phyloP scores from a whole-genome alignment of 495 filamentous ascomycete species.

The Chaetomium cochliodes region DNA sequence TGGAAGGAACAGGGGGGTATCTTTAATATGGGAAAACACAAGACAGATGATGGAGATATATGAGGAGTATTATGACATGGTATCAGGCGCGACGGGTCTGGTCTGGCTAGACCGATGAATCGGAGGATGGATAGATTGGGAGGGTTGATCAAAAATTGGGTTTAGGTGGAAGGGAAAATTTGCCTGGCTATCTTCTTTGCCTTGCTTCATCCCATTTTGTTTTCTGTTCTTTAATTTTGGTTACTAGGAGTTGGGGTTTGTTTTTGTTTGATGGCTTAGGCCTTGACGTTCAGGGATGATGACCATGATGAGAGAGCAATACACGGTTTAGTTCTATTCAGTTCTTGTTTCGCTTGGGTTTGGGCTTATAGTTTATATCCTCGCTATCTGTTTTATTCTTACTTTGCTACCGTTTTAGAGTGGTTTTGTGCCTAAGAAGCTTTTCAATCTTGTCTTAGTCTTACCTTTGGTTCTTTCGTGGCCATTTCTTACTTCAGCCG shows the following conservation, averaged over 20 bases:
- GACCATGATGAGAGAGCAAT: constrained; percentile 14
- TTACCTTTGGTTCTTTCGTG: too few species aligned
- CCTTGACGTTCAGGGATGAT: constrained; percentile 8
- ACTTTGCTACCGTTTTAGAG: neutral
- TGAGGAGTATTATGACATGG: neutral
- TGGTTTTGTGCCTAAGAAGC: neutral
- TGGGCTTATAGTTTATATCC: neutral
- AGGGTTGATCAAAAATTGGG: neutral
- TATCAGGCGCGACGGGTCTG: neutral
- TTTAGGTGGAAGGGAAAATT: neutral
- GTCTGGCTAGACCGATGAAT: neutral
- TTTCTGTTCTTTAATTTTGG: neutral
- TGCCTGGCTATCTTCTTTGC: neutral
- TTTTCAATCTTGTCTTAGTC: neutral
- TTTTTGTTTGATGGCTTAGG: neutral
- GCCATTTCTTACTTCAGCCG: neutral
- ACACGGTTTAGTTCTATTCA: neutral
- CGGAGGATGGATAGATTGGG: neutral
- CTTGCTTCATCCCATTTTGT: neutral
- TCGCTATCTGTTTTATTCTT: neutral
- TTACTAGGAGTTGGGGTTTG: neutral
- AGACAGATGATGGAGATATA: neutral
- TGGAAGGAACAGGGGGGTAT: constrained; percentile 21
- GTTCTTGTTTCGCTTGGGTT: neutral
- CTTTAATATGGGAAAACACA: constrained; percentile 1